These are phyloP conservation scores for Luzula sylvatica DNA, from an alignment of 176 grass and related monocot species.

Conservation along the genomic window DNA sequence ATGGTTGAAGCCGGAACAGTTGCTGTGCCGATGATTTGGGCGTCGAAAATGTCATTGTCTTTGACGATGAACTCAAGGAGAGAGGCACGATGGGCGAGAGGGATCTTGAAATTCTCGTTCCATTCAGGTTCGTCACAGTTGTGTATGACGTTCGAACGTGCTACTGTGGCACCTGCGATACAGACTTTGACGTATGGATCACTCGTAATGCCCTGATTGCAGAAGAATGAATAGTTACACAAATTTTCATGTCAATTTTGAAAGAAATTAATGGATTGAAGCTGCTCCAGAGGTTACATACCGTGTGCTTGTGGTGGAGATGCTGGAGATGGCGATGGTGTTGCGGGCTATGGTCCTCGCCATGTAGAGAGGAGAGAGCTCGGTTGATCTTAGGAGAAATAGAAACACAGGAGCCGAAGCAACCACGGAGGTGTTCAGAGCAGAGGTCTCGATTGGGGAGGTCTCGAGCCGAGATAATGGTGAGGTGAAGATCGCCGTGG, in stretches of 20 bases:
- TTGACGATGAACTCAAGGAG: conserved; percentile 38
- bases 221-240: neutral
- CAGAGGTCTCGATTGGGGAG: conserved; percentile 80
- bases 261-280: no score
- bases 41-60: conserved; percentile 61
- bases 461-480: conserved; percentile 33
- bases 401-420: conserved; percentile 31
- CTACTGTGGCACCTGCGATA: conserved; percentile 29
- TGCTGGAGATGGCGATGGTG: neutral
- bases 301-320: neutral
- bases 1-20: conserved; percentile 8
- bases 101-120: conserved; percentile 28
- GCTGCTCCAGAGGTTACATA: no score
- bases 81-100: conserved; percentile 44
- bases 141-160: conserved; percentile 55
- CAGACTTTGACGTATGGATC: conserved; percentile 50
- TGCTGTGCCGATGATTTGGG: conserved; percentile 56
- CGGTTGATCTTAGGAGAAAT: neutral
- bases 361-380: neutral
- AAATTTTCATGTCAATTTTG: neutral
- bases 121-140: conserved; percentile 43
- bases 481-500: conserved; percentile 61
- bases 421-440: conserved; percentile 43
- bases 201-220: conserved; percentile 17
- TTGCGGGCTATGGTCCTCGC: neutral